A percentile compares a stretch with the other conserved stretches of the same genome.
These are phyloP conservation scores for Taiozyma sp. DNA, from an alignment of 1,139 yeast genomes.

Conservation along the genomic window DNA sequence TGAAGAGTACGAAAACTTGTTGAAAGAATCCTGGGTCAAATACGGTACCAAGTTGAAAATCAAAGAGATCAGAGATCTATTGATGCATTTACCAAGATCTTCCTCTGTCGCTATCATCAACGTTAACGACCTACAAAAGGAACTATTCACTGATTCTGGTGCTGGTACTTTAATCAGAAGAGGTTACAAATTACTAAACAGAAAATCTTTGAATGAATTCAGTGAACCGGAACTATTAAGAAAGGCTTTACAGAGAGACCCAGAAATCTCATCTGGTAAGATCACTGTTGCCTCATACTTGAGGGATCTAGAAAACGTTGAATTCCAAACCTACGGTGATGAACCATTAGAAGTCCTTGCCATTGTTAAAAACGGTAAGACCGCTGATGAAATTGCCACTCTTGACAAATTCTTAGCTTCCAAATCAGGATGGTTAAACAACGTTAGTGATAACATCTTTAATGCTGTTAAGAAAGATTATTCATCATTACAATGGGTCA, in stretches of 20 bases:
- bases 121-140: conserved; percentile 93
- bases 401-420: conserved; percentile 86
- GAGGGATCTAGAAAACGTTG: conserved; percentile 56
- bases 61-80: conserved; percentile 90
- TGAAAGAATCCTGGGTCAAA: conserved; percentile 97
- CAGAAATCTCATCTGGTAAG: conserved; percentile 66
- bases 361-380: conserved; percentile 51
- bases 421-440: conserved; percentile 94
- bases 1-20: conserved; percentile 87
- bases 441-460: conserved; percentile 94
- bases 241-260: conserved; percentile 71
- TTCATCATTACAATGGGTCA: conserved; percentile 77
- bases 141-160: conserved; percentile 96
- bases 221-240: conserved; percentile 74
- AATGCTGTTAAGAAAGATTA: conserved; percentile 75
- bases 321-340: conserved; percentile 85
- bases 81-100: conserved; percentile 92
- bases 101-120: conserved; percentile 97
- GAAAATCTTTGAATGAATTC: conserved; percentile 67
- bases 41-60: conserved; percentile 97
- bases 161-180: conserved; percentile 98
- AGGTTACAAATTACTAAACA: conserved; percentile 83
- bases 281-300: conserved; percentile 80
- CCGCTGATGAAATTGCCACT: conserved; percentile 48
- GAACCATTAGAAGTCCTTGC: conserved; percentile 95